Base-by-base conservation (phyloP, 2,329 filamentous ascomycete species). In the Colletotrichum lentis region DNA sequence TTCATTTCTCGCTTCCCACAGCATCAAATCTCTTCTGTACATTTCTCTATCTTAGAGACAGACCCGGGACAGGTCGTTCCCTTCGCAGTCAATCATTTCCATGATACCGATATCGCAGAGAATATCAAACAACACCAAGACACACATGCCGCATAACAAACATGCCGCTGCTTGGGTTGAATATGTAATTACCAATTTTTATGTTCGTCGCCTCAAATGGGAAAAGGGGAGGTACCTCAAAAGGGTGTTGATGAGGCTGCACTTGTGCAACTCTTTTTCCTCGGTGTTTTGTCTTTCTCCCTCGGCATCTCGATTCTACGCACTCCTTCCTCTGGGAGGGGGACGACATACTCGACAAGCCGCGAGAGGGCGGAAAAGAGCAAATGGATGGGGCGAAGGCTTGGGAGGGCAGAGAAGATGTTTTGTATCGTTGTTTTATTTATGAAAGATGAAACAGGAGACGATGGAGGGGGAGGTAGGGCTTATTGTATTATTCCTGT, bases 11-110 rank as follows among this genome's bases (percentile, higher is more conserved):
- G 37, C 37, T 55, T 55, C 44, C 47, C 35, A 39, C 52, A 56
- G 43, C 46, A 52, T 52, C 62, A 22, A 22, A 59, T 70, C 64
- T 71, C 47, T 67, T 70, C 68, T 71, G 70, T 71, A 71, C 65
- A 71, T 69, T 66, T 44, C 41, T 59, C 56, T 49, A 50, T 43
- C 27, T 69, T 69, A 69, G 57, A 69, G 69, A 61, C 52, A 69
- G 70, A 71, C 70, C 64, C 70, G 58, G 68, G 70, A 64, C 65
- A 64, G 70, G 70, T 71, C 70, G 62, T 71, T 70, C 68, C 58
- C 47, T 71, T 71, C 70, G 52, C 54, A 65, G 49, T 71, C 70
- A 67, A 68, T 71, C 68, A 44, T 69, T 70, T 59, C 69, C 64
- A 58, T 70, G 69, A 70, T 69, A 70, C 69, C 69, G 69, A 63